Evolutionary conservation across 179 eudicot genomes (phyloP).

Genomic region (Gypsophila paniculata): DNA sequence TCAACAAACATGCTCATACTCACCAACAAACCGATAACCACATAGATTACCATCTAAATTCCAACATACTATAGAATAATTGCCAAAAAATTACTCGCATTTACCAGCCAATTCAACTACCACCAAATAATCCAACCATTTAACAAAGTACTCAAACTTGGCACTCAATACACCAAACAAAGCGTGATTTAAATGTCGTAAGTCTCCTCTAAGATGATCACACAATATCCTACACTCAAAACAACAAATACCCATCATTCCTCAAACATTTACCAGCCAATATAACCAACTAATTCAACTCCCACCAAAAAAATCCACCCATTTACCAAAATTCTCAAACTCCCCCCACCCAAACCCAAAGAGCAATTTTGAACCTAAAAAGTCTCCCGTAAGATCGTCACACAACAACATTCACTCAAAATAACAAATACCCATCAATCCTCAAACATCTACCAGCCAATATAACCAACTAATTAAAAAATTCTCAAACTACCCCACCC

Average conservation of each 20-base stretch:
- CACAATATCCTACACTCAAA: not conserved
- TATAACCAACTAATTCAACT: too few relatives aligned
- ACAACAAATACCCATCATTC: not conserved
- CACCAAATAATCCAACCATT: not conserved
- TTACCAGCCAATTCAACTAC: not conserved
- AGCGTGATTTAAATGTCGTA: not conserved
- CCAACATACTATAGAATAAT: conserved; percentile 8
- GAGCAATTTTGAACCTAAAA: too few relatives aligned
- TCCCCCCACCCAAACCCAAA: too few relatives aligned
- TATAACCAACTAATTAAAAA: not conserved
- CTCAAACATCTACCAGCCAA: too few relatives aligned
- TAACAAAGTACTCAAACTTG: not conserved
- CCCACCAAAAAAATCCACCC: too few relatives aligned
- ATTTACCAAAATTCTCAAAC: too few relatives aligned
- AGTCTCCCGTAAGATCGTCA: too few relatives aligned
- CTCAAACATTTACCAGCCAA: not conserved
- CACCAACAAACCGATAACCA: not conserved
- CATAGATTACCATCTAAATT: not conserved
- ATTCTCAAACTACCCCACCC: too few relatives aligned
- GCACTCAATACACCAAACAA: not conserved
- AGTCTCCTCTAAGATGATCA: not conserved
- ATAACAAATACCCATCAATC: too few relatives aligned
- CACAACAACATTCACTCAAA: too few relatives aligned
- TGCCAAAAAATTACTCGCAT: not conserved
- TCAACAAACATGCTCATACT: not conserved